These are phyloP conservation scores for Pueraria montana DNA, from an alignment of 306 rosid genomes.

Conservation along the genomic window DNA sequence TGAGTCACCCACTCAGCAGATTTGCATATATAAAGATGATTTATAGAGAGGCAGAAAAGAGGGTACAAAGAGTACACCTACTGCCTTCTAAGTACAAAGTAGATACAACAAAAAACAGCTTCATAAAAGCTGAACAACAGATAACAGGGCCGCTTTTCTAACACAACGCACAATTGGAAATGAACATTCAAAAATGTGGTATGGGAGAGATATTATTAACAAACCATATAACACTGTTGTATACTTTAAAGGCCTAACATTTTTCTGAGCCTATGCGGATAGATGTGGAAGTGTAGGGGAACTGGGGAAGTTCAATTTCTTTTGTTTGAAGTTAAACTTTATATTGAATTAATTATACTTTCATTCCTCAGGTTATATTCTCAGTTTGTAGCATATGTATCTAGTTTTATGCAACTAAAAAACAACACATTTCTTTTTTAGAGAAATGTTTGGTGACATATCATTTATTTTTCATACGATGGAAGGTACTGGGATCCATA, in stretches of 20 bases:
- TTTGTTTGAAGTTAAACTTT: not conserved
- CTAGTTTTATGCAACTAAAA: conserved; percentile 27
- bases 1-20: no score
- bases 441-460: conserved; percentile 40
- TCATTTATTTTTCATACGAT: conserved; percentile 35
- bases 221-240: not conserved
- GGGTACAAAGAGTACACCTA: no score
- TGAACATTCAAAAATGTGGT: not conserved
- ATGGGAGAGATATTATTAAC: not conserved
- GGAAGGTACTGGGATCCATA: conserved; percentile 99
- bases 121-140: no score
- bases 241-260: not conserved
- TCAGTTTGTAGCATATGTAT: conserved; percentile 6
- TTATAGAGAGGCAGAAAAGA: no score
- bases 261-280: conserved; percentile 3
- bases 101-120: no score
- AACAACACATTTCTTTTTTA: not conserved
- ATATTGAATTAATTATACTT: not conserved
- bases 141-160: no score
- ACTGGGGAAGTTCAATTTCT: not conserved
- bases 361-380: not conserved
- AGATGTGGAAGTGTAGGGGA: not conserved
- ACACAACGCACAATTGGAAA: not conserved
- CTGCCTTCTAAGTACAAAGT: no score
- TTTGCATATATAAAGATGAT: no score